Conservation (phyloP, 1,284 basidiomycete genomes). For the Ganoderma meredithae region DNA sequence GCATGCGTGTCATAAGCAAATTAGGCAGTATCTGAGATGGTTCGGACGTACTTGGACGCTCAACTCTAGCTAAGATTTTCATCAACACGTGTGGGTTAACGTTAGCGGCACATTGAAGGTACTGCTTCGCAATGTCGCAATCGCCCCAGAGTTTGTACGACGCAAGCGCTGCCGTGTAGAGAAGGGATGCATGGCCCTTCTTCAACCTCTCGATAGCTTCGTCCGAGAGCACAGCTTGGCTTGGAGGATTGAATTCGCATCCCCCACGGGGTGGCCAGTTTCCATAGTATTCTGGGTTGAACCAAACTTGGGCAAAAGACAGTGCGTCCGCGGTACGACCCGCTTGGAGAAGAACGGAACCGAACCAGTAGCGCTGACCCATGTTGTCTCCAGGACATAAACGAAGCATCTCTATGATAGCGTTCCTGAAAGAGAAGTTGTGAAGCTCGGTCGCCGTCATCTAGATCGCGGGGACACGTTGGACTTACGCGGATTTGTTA, state of each 20-base stretch:
- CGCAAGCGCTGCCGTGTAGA: conserved; percentile 50
- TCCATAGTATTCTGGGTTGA: conserved; percentile 25
- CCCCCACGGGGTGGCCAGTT: conserved; percentile 37
- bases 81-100: conserved; percentile 46
- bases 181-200: conserved; percentile 32
- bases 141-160: conserved; percentile 51
- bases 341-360: conserved; percentile 40
- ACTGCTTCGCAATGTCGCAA: conserved; percentile 47
- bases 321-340: conserved; percentile 42
- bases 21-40: not conserved
- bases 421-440: conserved; percentile 37
- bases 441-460: not conserved
- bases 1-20: conserved; percentile 2
- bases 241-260: conserved; percentile 38
- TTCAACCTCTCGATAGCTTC: conserved; percentile 29
- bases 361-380: conserved; percentile 44
- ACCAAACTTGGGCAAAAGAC: conserved; percentile 43
- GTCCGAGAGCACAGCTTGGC: conserved; percentile 28
- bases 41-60: conserved; percentile 44
- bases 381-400: conserved; percentile 46
- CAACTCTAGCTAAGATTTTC: conserved; percentile 47
- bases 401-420: conserved; percentile 48
- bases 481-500: conserved; percentile 45
- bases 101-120: conserved; percentile 45
- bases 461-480: not conserved